Conservation (phyloP, 306 rosid genomes). For the Adenanthera pavonina region DNA sequence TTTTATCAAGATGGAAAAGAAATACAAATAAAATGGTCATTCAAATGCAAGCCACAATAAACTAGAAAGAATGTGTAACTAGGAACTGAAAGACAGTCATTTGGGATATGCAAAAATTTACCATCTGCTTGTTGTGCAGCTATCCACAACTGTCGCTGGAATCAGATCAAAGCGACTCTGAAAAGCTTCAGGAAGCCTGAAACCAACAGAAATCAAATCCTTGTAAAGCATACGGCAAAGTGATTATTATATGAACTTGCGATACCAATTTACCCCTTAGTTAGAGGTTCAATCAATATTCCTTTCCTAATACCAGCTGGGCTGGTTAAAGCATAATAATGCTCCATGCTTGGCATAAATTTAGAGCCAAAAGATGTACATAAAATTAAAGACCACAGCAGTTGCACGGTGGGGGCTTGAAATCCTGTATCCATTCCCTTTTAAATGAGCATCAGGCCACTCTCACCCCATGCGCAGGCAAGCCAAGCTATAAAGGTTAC, state of each 20-base stretch:
- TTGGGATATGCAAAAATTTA: neutral
- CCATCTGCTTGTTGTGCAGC: slow-evolving; percentile 31
- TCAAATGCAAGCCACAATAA: neutral
- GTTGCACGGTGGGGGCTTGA: neutral
- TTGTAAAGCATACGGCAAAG: neutral
- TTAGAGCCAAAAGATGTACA: neutral
- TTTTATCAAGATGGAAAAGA: neutral
- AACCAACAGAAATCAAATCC: neutral
- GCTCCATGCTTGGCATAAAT: neutral
- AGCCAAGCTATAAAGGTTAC: neutral
- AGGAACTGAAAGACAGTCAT: neutral
- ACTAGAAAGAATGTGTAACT: neutral
- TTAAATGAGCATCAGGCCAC: neutral
- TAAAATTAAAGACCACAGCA: neutral
- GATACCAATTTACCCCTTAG: neutral
- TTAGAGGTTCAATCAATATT: neutral
- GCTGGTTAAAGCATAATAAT: neutral
- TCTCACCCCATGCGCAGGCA: neutral
- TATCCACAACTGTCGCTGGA: slow-evolving; percentile 12
- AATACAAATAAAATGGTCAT: neutral
- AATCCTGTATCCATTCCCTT: neutral
- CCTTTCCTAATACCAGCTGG: neutral
- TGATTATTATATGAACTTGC: neutral
- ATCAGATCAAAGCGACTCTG: slow-evolving; percentile 2
- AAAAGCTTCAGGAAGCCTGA: neutral